These are phyloP conservation scores for Rhizoctonia solani DNA, from an alignment of 1,284 basidiomycete species.

Conservation along the genomic window DNA sequence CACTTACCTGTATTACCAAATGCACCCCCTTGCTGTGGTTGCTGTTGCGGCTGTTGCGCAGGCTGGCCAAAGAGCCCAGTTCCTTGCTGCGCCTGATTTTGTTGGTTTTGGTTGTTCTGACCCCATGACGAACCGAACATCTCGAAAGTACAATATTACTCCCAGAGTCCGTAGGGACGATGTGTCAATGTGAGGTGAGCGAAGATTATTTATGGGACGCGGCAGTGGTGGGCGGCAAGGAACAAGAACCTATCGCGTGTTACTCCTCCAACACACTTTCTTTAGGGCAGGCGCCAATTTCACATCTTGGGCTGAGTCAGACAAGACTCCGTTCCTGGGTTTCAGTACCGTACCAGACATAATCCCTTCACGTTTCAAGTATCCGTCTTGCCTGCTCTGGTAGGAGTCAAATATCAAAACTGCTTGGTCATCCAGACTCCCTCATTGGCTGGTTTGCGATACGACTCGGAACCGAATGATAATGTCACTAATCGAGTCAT, in stretches of 20 bases:
- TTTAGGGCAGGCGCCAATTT: constrained; percentile 26
- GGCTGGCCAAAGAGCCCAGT: constrained; percentile 45
- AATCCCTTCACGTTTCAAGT: too few relatives aligned
- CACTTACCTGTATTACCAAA: constrained; percentile 22
- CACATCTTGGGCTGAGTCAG: constrained; percentile 15
- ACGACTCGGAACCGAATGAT: too few relatives aligned
- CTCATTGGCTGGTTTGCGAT: too few relatives aligned
- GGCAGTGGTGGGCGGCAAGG: constrained; percentile 27
- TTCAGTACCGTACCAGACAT: not conserved
- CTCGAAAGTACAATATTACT: constrained; percentile 26
- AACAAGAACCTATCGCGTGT: constrained; percentile 26
- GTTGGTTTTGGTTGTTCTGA: constrained; percentile 48
- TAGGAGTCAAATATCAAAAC: too few relatives aligned
- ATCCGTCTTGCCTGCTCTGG: not conserved
- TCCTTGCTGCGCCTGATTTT: constrained; percentile 51
- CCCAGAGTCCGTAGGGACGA: constrained; percentile 19
- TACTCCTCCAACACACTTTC: constrained; percentile 1
- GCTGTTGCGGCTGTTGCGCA: constrained; percentile 3
- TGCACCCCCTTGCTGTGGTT: constrained; percentile 13
- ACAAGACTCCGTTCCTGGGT: not conserved
- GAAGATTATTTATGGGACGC: constrained; percentile 17
- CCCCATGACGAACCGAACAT: constrained; percentile 39
- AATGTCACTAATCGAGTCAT: too few relatives aligned
- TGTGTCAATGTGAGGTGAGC: constrained; percentile 3
- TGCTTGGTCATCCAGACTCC: too few relatives aligned